These are phyloP conservation scores for Penicillium italicum DNA, from an alignment of 2,329 filamentous ascomycete species.

Conservation along the genomic window DNA sequence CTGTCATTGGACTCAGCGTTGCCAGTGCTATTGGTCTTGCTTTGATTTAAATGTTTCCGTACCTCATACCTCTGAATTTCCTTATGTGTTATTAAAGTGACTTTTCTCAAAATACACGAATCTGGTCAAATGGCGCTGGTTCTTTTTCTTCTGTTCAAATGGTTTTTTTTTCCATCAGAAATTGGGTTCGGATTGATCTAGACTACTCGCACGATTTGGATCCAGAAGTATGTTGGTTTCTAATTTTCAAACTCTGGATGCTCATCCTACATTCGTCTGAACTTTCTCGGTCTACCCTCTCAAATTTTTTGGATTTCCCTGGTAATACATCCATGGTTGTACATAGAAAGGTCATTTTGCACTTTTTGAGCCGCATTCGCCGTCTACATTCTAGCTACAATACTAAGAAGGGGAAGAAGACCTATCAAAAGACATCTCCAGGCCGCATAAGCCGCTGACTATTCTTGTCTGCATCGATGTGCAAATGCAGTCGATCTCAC, in stretches of 20 bases:
- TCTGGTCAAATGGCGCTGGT: constrained; percentile 18
- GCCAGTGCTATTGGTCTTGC: constrained; percentile 49
- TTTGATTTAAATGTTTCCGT: constrained; percentile 35
- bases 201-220: background rate
- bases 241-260: too few species aligned
- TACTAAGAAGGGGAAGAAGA: too few species aligned
- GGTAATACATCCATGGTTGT: too few species aligned
- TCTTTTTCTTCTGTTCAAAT: constrained; percentile 7
- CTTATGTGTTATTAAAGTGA: constrained; percentile 31
- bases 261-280: too few species aligned
- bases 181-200: background rate
- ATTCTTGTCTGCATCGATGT: too few species aligned
- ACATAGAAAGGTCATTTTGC: too few species aligned
- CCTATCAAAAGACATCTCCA: too few species aligned
- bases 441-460: too few species aligned
- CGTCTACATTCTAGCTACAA: too few species aligned
- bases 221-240: background rate
- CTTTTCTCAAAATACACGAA: constrained; percentile 25
- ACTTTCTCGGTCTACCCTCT: background rate
- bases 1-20: constrained; percentile 56
- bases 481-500: background rate
- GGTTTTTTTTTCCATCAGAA: constrained; percentile 3
- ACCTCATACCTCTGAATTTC: constrained; percentile 33
- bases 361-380: too few species aligned
- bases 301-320: too few species aligned